A percentile compares a stretch with the other conserved stretches of the same genome.
phyloP scores from a whole-genome alignment of 345 rosid genomes.

The Eucalyptus pauciflora region DNA sequence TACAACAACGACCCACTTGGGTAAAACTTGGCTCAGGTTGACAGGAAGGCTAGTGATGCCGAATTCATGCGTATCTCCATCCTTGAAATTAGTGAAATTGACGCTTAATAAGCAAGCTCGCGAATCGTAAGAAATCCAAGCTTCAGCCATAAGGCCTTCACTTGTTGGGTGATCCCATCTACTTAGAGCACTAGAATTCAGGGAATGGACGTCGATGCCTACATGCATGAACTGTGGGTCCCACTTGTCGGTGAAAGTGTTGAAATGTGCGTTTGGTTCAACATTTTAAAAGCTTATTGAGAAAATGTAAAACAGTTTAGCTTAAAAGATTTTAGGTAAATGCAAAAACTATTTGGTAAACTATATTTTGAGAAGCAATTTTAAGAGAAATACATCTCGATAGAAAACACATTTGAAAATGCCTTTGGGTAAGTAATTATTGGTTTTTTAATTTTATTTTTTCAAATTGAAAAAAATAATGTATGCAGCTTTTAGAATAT shows the following conservation, averaged over 20 bases:
- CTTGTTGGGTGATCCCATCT: not conserved
- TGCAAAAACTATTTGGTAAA: accelerated
- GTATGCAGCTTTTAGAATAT: too few relatives aligned
- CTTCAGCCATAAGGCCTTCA: not conserved
- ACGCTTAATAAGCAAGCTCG: not conserved
- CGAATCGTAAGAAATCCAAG: not conserved
- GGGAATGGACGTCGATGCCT: not conserved
- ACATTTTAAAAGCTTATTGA: accelerated
- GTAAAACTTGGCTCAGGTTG: not conserved
- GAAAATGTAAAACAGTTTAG: accelerated
- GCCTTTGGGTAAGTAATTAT: too few relatives aligned
- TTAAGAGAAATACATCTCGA: too few relatives aligned
- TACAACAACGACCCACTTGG: not conserved
- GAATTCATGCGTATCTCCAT: not conserved
- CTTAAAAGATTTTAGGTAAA: too few relatives aligned
- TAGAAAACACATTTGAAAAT: too few relatives aligned
- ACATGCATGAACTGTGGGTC: not conserved
- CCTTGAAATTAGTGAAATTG: not conserved
- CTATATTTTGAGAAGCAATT: too few relatives aligned
- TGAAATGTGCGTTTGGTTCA: not conserved
- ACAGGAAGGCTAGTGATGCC: not conserved
- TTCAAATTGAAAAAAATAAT: too few relatives aligned
- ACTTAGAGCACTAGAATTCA: not conserved
- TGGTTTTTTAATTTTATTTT: too few relatives aligned
- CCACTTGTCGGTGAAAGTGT: not conserved